Percentiles rank a stretch among this genome's conserved stretches.
These are phyloP conservation scores for Russula virescens DNA, from an alignment of 768 basidiomycete genomes.

Conservation along the genomic window DNA sequence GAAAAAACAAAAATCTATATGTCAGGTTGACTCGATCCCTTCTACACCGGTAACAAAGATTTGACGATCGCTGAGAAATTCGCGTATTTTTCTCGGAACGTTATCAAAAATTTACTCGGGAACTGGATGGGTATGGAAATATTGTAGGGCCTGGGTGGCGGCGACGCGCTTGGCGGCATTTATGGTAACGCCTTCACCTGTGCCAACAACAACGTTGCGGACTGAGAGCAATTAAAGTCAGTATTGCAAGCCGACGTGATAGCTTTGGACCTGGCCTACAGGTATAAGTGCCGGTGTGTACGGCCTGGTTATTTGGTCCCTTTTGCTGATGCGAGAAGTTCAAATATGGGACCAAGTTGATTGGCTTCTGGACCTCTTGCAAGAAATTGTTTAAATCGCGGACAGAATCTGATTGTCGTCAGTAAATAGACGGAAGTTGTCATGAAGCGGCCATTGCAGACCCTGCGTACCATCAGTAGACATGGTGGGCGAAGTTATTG, in stretches of 20 bases:
- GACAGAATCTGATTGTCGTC: neutral
- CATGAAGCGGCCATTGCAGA: neutral
- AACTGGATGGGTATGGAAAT: neutral
- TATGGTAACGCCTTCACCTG: neutral
- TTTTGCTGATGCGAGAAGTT: neutral
- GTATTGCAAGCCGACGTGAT: too few relatives aligned
- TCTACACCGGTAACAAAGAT: neutral
- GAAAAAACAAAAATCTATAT: neutral
- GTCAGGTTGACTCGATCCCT: neutral
- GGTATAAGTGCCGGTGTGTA: neutral
- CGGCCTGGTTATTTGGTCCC: neutral
- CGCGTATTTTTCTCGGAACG: neutral
- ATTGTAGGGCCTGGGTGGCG: constrained; percentile 1
- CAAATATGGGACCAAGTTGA: neutral
- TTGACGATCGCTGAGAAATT: neutral
- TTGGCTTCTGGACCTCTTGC: neutral
- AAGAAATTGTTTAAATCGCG: constrained; percentile 14
- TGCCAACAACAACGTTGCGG: neutral
- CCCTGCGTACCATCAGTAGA: neutral
- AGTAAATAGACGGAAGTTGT: neutral
- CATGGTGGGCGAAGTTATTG: neutral
- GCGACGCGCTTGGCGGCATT: neutral
- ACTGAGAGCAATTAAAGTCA: neutral
- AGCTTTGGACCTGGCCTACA: constrained; percentile 6
- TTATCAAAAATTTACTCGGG: neutral